Percentiles rank a stretch among this genome's conserved stretches.
phyloP scores from a whole-genome alignment of 2,329 filamentous ascomycete species.

The Stromatinia cepivora region DNA sequence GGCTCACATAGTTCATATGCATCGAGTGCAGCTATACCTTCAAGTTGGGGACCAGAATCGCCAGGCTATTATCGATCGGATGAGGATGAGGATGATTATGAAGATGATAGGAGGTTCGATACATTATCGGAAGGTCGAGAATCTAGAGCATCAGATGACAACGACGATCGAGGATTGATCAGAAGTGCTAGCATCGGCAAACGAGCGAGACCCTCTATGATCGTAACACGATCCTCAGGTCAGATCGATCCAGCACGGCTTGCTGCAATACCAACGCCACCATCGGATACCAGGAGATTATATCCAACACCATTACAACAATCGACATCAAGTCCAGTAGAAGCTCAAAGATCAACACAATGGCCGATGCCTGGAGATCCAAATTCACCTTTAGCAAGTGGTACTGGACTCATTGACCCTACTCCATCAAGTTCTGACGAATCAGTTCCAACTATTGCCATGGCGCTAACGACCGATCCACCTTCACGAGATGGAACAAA shows the following conservation, averaged over 20 bases:
- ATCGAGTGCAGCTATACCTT: slow-evolving; percentile 71
- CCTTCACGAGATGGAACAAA: slow-evolving; percentile 29
- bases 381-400: slow-evolving; percentile 35
- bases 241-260: slow-evolving; percentile 23
- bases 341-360: slow-evolving; percentile 23
- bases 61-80: slow-evolving; percentile 44
- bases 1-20: slow-evolving; percentile 65
- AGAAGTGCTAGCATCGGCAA: slow-evolving; percentile 63
- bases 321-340: slow-evolving; percentile 44
- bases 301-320: slow-evolving; percentile 41
- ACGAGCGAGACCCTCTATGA: slow-evolving; percentile 57
- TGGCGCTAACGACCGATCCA: slow-evolving; percentile 28
- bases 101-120: slow-evolving; percentile 31
- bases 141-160: slow-evolving; percentile 34
- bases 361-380: slow-evolving; percentile 35
- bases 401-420: slow-evolving; percentile 37
- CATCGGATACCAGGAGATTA: slow-evolving; percentile 20
- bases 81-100: slow-evolving; percentile 34
- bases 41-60: slow-evolving; percentile 57
- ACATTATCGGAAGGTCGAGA: slow-evolving; percentile 36
- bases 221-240: slow-evolving; percentile 47
- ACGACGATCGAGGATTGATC: slow-evolving; percentile 57
- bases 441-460: slow-evolving; percentile 30
- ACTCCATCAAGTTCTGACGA: slow-evolving; percentile 35
- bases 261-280: not conserved